Conservation (phyloP, 2,329 filamentous ascomycete genomes). For the Calcarisporium arbuscula region DNA sequence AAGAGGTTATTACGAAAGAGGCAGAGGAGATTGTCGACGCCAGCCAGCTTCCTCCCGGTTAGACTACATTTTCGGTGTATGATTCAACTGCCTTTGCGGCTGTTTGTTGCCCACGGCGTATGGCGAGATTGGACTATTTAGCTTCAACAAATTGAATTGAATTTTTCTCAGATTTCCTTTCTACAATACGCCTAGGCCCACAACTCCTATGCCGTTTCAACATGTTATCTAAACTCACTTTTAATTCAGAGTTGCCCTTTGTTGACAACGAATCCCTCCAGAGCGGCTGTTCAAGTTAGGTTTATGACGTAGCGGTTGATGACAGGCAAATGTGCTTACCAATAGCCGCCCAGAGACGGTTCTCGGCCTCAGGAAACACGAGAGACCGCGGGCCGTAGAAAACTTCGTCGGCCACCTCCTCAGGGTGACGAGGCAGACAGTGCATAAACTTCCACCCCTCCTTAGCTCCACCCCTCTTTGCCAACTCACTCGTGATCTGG, state of each 20-base stretch:
- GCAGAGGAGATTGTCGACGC: slow-evolving; percentile 92
- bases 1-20: slow-evolving; percentile 69
- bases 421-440: slow-evolving; percentile 83
- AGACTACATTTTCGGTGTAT: too few species aligned
- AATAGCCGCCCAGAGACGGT: slow-evolving; percentile 85
- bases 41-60: slow-evolving; percentile 89
- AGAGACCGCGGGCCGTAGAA: slow-evolving; percentile 83
- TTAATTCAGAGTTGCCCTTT: slow-evolving; percentile 83
- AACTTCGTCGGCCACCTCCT: slow-evolving; percentile 91
- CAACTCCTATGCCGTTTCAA: too few species aligned
- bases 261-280: slow-evolving; percentile 92
- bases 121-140: too few species aligned
- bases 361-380: slow-evolving; percentile 92
- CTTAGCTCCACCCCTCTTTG: slow-evolving; percentile 78
- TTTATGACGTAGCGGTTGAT: neutral
- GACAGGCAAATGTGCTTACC: slow-evolving; percentile 39
- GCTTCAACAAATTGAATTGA: slow-evolving; percentile 6
- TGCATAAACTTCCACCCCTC: slow-evolving; percentile 97
- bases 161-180: slow-evolving; percentile 8
- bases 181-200: too few species aligned
- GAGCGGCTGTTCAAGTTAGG: slow-evolving; percentile 46
- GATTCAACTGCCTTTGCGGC: too few species aligned
- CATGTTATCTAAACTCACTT: too few species aligned
- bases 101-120: too few species aligned
- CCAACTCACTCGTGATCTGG: slow-evolving; percentile 84